A percentile compares a stretch with the other conserved stretches of the same genome.
Conservation (phyloP, 108 stramenopile species). For the Seminavis robusta region DNA sequence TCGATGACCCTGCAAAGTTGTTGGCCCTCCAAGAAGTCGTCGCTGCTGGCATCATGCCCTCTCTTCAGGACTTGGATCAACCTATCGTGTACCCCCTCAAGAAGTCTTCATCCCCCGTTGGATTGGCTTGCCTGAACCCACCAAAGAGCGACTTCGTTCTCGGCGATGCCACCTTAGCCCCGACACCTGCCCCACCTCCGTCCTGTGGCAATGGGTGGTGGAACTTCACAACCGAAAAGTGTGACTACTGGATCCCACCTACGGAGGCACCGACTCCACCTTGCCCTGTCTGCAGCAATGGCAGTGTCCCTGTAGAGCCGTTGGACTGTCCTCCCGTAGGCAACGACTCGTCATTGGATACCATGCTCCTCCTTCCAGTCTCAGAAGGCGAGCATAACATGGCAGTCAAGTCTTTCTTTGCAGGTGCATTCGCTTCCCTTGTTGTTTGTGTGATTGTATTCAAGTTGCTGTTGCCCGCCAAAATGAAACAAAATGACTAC, state of each 20-base stretch:
- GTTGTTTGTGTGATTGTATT: too few relatives aligned
- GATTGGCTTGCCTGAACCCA: constrained; percentile 58
- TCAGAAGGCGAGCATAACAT: too few relatives aligned
- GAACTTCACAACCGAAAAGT: constrained; percentile 49
- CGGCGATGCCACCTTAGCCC: constrained; percentile 70
- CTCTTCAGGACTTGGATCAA: constrained; percentile 2
- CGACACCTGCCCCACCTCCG: constrained; percentile 61
- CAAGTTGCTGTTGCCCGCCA: too few relatives aligned
- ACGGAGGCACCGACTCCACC: constrained; percentile 37
- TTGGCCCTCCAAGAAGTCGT: constrained; percentile 57
- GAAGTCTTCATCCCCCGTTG: constrained; percentile 10
- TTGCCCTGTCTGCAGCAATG: too few relatives aligned
- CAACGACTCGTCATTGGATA: too few relatives aligned
- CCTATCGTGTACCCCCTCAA: not conserved
- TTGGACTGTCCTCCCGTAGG: too few relatives aligned
- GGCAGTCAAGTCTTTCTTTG: too few relatives aligned
- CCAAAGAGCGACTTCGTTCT: constrained; percentile 62
- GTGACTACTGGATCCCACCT: constrained; percentile 81
- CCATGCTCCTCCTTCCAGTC: too few relatives aligned
- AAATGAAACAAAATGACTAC: too few relatives aligned
- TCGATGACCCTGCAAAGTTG: constrained; percentile 56
- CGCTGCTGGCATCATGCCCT: constrained; percentile 57
- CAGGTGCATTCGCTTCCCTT: too few relatives aligned
- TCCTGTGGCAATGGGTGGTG: constrained; percentile 83
- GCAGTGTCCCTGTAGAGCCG: too few relatives aligned